Percentiles rank a stretch among this genome's conserved stretches.
These are phyloP conservation scores for Microcos paniculata DNA, from an alignment of 345 rosid genomes.

Conservation along the genomic window DNA sequence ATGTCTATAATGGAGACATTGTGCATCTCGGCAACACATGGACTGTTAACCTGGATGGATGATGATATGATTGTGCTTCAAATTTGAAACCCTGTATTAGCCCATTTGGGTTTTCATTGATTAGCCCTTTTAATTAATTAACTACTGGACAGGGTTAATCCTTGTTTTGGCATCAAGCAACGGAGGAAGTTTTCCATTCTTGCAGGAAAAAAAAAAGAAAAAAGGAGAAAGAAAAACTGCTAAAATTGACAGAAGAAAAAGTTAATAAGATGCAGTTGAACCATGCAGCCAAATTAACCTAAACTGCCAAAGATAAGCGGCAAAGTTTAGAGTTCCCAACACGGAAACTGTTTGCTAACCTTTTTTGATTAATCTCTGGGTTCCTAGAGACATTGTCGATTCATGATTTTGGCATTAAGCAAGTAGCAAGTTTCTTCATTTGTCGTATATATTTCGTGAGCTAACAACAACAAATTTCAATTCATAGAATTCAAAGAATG, in stretches of 20 bases:
- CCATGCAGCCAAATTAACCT: neutral
- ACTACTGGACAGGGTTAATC: neutral
- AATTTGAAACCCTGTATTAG: neutral
- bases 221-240: neutral
- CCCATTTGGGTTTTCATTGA: slow-evolving; percentile 3
- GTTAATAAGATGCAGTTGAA: neutral
- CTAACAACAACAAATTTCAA: neutral
- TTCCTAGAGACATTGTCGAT: neutral
- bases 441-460: neutral
- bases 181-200: neutral
- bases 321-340: neutral
- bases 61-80: slow-evolving; percentile 5
- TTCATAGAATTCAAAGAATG: neutral
- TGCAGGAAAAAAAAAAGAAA: neutral
- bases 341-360: neutral
- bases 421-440: neutral
- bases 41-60: neutral
- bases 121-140: neutral
- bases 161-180: neutral
- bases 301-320: neutral
- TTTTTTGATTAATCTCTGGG: neutral
- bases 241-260: neutral
- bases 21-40: slow-evolving; percentile 10
- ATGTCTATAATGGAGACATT: slow-evolving; percentile 17
- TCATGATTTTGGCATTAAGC: slow-evolving; percentile 1